A percentile compares a stretch with the other conserved stretches of the same genome.
Conservation (phyloP, 345 rosid genomes). For the Syzygium jambos region DNA sequence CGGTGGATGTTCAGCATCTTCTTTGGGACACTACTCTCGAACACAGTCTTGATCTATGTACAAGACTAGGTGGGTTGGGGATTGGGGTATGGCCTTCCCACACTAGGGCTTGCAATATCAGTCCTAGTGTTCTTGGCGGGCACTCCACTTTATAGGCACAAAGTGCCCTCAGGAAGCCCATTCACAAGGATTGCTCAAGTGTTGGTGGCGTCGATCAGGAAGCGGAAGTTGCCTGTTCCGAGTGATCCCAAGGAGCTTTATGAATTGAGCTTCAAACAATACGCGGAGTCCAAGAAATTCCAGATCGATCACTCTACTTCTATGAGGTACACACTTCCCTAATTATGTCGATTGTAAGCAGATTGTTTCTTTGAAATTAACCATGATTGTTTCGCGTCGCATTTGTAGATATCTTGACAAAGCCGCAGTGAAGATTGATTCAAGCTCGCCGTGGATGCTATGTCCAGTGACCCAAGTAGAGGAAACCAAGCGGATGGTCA, state of each 20-base stretch:
- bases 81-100: slow-evolving; percentile 46
- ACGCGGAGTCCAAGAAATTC: slow-evolving; percentile 10
- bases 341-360: neutral
- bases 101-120: slow-evolving; percentile 28
- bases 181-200: slow-evolving; percentile 37
- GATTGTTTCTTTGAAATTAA: neutral
- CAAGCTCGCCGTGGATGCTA: slow-evolving; percentile 38
- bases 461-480: slow-evolving; percentile 60
- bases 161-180: slow-evolving; percentile 37
- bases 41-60: slow-evolving; percentile 40
- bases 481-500: slow-evolving; percentile 61
- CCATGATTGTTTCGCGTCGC: neutral
- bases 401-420: slow-evolving; percentile 47
- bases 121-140: slow-evolving; percentile 34
- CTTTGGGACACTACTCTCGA: slow-evolving; percentile 50
- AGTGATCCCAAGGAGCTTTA: slow-evolving; percentile 38
- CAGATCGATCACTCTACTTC: slow-evolving; percentile 38
- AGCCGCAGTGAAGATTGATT: slow-evolving; percentile 36
- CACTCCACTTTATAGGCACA: slow-evolving; percentile 43
- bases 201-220: slow-evolving; percentile 36
- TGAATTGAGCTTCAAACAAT: slow-evolving; percentile 29
- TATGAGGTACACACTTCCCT: slow-evolving; percentile 23
- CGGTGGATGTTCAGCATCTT: slow-evolving; percentile 70
- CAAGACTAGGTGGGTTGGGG: slow-evolving; percentile 40
- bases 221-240: slow-evolving; percentile 29